phyloP scores from a whole-genome alignment of 306 rosid species.

The Quercus ilex region DNA sequence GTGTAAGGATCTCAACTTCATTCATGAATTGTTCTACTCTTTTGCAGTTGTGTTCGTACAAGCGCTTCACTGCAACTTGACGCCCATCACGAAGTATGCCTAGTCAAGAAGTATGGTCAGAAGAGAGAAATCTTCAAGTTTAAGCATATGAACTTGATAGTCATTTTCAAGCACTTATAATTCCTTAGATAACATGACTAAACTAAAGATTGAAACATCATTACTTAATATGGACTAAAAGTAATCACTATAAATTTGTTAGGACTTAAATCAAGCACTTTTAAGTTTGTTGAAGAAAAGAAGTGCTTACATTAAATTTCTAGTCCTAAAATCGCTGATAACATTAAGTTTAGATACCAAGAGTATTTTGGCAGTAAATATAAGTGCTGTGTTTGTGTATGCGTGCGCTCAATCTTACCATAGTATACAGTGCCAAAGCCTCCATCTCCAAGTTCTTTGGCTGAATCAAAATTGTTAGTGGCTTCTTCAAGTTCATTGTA shows the following conservation, averaged over 20 bases:
- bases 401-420: constrained; percentile 12
- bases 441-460: constrained; percentile 31
- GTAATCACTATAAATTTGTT: no score
- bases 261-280: no score
- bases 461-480: constrained; percentile 24
- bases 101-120: constrained; percentile 16
- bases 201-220: no score
- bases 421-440: constrained; percentile 35
- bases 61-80: constrained; percentile 77
- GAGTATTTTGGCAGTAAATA: neutral
- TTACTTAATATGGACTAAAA: no score
- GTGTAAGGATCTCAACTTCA: constrained; percentile 57
- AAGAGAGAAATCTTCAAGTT: neutral
- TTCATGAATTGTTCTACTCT: constrained; percentile 82
- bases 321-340: no score
- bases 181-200: no score
- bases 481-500: constrained; percentile 36
- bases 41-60: constrained; percentile 69
- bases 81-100: constrained; percentile 76
- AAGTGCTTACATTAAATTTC: no score
- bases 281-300: no score
- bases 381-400: neutral
- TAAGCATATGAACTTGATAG: no score
- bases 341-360: no score
- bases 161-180: no score